Evolutionary conservation across 2,329 filamentous ascomycete genomes (phyloP), one percentile per base, ranked within the genome.

Genomic region (Diaporthe aspalathi): DNA sequence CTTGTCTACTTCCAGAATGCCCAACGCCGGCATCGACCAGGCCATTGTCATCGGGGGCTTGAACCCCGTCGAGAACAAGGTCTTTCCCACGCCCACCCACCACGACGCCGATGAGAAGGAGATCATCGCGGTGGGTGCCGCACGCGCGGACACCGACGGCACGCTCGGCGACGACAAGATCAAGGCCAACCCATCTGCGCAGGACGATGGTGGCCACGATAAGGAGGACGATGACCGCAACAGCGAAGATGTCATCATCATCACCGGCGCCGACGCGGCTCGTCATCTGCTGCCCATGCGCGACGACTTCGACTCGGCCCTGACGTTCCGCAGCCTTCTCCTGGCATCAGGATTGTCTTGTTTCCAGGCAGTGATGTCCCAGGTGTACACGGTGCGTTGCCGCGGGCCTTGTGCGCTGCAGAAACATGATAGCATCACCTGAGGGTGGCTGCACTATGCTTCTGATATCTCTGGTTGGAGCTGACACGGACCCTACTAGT

Each of bases 311-410:
- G 85, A 89, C 35, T 77, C 78, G 1, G 79, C 86, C 3, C 75
- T 90, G 73, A 89, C 86, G 0, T 87, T 89, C 71, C 85, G 88
- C 49, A 84, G 85, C 65, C 71, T 90, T 6, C 75, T 89, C 47
- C 73, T 90, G 57, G 85, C 86, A 2, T 85, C 85, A 0, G 73
- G 77, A 2, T 81, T 89, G 5, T 81, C 86, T 0, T 83, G 81
- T 14, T 89, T 89, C 74, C 86, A 88, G 73, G 84, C 87, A 29
- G 83, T 86, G 53, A 87, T 89, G 84, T 81, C 79, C 65, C 86
- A 88, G 76, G 89, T 89, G 56, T 89, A 89, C 73, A 77, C 76
- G 17, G 87, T 88, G 70, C 76, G 81, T 74, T 12, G 7, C 35
- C 35, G 2, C 35, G 35, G 32, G 32, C 32, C 5, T 32, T 32